Base-by-base conservation (phyloP, 805 yeast species). In the Myxozyma melibiosi region DNA sequence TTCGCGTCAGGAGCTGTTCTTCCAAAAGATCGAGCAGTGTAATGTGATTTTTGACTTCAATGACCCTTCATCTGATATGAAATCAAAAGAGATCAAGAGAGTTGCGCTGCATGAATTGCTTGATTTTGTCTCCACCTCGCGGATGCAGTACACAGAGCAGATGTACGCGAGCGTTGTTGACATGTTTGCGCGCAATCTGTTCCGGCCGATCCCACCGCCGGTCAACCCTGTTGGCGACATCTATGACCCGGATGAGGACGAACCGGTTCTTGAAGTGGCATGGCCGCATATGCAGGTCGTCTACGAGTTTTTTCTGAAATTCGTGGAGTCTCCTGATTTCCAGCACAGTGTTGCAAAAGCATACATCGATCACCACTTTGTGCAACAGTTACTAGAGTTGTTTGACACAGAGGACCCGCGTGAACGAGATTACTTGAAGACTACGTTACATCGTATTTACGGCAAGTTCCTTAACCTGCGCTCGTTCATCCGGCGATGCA, bases 211-310 rank as follows among this genome's bases (percentile, higher is more conserved):
- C 47, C 98, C 99, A 2, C 99, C 99, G 1, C 97, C 98, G 0
- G 96, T 91, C 35, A 94, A 94, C 71, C 98, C 98, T 4, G 81
- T 91, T 44, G 99, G 99, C 37, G 99, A 94, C 64, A 82, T 92
- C 38, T 94, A 82, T 72, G 99, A 94, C 68, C 99, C 99, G 0
- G 99, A 94, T 74, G 99, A 94, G 74, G 99, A 94, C 75, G 99
- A 94, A 73, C 98, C 98, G 2, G 96, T 94, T 37, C 84, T 84
- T 66, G 98, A 94, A 71, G 82, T 92, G 62, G 91, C 97, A 8
- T 94, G 99, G 99, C 96, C 98, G 11, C 99, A 94, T 71, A 94
- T 94, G 98, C 96, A 90, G 73, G 81, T 90, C 41, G 96, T 91
- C 31, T 94, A 94, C 75, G 98, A 94, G 72, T 90, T 94, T 68